phyloP scores from a whole-genome alignment of 805 yeast species.

The Lipomyces yamadae region DNA sequence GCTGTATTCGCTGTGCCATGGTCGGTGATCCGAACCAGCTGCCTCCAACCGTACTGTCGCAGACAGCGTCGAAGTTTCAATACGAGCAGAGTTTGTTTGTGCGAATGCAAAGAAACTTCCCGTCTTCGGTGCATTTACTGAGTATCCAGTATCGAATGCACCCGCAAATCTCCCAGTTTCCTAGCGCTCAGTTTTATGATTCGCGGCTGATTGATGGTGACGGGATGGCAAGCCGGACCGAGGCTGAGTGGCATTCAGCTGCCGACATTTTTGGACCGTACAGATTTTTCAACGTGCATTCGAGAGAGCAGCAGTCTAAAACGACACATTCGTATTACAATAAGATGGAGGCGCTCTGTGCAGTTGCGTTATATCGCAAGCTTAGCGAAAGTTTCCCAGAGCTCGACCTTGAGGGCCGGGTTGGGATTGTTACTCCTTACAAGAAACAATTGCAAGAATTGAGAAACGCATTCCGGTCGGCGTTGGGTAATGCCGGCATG shows the following conservation, averaged over 20 bases:
- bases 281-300: slow-evolving; percentile 70
- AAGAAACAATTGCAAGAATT: slow-evolving; percentile 78
- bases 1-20: slow-evolving; percentile 88
- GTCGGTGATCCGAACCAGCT: slow-evolving; percentile 98
- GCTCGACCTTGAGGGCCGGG: slow-evolving; percentile 65
- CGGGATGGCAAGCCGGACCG: slow-evolving; percentile 62
- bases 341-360: slow-evolving; percentile 69
- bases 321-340: slow-evolving; percentile 73
- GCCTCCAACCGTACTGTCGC: slow-evolving; percentile 95
- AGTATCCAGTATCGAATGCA: slow-evolving; percentile 98
- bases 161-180: slow-evolving; percentile 85
- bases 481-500: slow-evolving; percentile 66
- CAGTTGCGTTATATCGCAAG: slow-evolving; percentile 65
- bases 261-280: slow-evolving; percentile 68
- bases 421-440: slow-evolving; percentile 94
- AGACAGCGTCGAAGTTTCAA: slow-evolving; percentile 74
- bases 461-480: slow-evolving; percentile 58
- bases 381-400: slow-evolving; percentile 57
- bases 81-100: slow-evolving; percentile 95
- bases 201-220: slow-evolving; percentile 78
- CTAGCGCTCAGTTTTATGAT: slow-evolving; percentile 80
- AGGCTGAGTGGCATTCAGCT: slow-evolving; percentile 73
- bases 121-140: slow-evolving; percentile 68
- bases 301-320: slow-evolving; percentile 67
- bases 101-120: slow-evolving; percentile 76